Evolutionary conservation across 495 filamentous ascomycete species (phyloP).

Genomic region (Trypethelium eluteriae): DNA sequence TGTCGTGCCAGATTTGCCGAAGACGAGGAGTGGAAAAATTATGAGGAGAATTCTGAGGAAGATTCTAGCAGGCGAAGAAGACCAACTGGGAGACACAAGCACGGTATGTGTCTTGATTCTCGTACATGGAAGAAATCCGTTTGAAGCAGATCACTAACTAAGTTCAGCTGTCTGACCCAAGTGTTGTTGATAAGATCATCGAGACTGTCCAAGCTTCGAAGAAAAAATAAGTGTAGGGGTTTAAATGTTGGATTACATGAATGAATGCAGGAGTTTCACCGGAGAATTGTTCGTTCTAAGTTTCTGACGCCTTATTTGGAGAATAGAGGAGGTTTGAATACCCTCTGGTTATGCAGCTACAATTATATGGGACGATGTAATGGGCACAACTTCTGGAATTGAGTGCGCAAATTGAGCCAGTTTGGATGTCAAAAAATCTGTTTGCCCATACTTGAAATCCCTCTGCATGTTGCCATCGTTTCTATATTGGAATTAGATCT

Average conservation of each 20-base stretch:
- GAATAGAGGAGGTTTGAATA: neutral
- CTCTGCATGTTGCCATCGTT: no score
- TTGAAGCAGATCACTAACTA: constrained; percentile 34
- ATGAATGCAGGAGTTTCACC: neutral
- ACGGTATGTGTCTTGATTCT: constrained; percentile 55
- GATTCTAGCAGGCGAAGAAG: constrained; percentile 93
- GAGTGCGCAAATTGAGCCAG: no score
- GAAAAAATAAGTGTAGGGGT: neutral
- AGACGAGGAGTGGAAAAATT: constrained; percentile 96
- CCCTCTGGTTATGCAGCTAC: neutral
- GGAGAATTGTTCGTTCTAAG: neutral
- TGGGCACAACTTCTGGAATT: neutral
- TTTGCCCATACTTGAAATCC: no score
- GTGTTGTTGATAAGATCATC: constrained; percentile 85
- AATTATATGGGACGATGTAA: neutral
- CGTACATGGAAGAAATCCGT: neutral
- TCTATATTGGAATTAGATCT: no score
- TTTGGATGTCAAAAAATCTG: neutral
- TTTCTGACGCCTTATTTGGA: neutral
- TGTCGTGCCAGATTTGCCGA: constrained; percentile 84
- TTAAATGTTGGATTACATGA: neutral
- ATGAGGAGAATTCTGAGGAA: constrained; percentile 97
- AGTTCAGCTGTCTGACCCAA: constrained; percentile 75
- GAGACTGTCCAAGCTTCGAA: constrained; percentile 44
- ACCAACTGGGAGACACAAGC: constrained; percentile 85